A percentile compares a stretch with the other conserved stretches of the same genome.
These are phyloP conservation scores for Zelopaecilomyces penicillatus DNA, from an alignment of 2,329 filamentous ascomycete genomes.

Conservation along the genomic window DNA sequence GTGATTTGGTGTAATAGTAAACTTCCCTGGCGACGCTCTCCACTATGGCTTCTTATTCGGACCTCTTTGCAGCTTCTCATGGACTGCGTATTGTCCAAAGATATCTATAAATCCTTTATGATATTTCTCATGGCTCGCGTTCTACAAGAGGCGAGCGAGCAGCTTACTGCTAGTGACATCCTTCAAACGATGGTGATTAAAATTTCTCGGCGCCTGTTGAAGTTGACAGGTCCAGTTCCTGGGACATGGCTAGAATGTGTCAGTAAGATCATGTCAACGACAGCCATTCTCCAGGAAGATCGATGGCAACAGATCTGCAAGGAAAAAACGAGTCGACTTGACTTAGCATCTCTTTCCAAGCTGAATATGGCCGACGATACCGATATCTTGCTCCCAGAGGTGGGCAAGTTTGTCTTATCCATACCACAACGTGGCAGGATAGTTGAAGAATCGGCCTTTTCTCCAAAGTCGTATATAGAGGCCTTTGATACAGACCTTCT, in stretches of 20 bases:
- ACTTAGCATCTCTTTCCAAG: background rate
- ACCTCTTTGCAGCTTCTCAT: constrained; percentile 35
- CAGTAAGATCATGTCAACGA: background rate
- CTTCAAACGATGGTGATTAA: background rate
- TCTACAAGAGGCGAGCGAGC: background rate
- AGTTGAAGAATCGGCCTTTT: background rate
- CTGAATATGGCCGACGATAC: constrained; percentile 2
- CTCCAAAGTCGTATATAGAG: constrained; percentile 8
- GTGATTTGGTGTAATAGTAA: constrained; percentile 30
- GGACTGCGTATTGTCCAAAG: background rate
- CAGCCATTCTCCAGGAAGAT: background rate
- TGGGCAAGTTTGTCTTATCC: constrained; percentile 9
- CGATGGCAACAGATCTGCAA: constrained; percentile 2
- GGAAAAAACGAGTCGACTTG: constrained; percentile 3
- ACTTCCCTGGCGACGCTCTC: constrained; percentile 39
- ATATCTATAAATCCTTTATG: background rate
- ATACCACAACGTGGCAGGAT: background rate
- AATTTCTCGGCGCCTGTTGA: background rate
- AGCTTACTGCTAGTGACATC: background rate
- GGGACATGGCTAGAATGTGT: background rate
- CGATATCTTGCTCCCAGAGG: constrained; percentile 4
- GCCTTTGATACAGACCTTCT: background rate
- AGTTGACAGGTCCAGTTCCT: background rate
- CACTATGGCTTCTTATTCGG: constrained; percentile 47
- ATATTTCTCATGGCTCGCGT: background rate